Conservation (phyloP, 2,329 filamentous ascomycete genomes). For the Scytalidium sp. region DNA sequence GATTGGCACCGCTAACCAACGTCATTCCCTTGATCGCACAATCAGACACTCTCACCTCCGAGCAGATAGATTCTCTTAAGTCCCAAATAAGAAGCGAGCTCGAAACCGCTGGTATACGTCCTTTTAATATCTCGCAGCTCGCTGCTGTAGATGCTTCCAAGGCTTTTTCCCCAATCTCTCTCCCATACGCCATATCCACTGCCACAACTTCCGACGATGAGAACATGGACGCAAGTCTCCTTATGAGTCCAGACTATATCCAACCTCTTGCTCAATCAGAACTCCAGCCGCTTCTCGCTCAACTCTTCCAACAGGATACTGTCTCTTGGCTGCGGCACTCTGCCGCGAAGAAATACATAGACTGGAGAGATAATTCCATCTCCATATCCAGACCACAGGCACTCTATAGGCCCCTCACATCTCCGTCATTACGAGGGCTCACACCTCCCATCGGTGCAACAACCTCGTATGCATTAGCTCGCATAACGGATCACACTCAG, state of each 20-base stretch:
- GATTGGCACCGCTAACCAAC: constrained; percentile 72
- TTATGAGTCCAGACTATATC: constrained; percentile 91
- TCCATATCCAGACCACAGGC: constrained; percentile 22
- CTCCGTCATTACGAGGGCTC: constrained; percentile 17
- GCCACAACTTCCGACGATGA: constrained; percentile 69
- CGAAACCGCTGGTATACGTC: constrained; percentile 52
- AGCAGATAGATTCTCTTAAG: constrained; percentile 59
- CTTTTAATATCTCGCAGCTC: constrained; percentile 47
- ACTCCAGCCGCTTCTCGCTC: constrained; percentile 63
- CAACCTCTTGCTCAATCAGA: constrained; percentile 78
- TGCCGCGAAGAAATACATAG: constrained; percentile 76
- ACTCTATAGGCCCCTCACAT: constrained; percentile 34
- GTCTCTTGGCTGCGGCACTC: constrained; percentile 79
- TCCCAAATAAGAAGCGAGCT: constrained; percentile 55
- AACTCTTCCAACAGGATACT: constrained; percentile 74
- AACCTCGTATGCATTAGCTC: constrained; percentile 56
- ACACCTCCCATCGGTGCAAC: constrained; percentile 27
- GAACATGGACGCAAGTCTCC: constrained; percentile 84
- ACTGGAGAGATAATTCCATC: constrained; percentile 55
- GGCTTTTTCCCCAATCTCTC: constrained; percentile 25
- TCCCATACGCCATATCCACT: constrained; percentile 76
- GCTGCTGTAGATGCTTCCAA: constrained; percentile 42
- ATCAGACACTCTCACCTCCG: constrained; percentile 63
- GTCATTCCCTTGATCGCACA: constrained; percentile 80
- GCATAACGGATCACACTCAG: constrained; percentile 56